Base-by-base conservation (phyloP, 345 rosid genomes). In the Brassica incana region DNA sequence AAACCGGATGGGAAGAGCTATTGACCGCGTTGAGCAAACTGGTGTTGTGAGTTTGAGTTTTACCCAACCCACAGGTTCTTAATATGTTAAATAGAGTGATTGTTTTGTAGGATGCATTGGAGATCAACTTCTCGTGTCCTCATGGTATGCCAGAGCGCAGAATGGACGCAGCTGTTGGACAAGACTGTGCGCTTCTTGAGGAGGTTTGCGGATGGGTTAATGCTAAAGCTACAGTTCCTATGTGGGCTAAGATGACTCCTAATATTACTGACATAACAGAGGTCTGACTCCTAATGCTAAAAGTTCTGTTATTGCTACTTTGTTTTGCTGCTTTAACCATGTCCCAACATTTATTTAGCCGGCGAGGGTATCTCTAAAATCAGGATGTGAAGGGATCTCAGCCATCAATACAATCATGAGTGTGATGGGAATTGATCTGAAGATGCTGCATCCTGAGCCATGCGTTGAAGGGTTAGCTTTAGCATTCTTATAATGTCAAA, bases 231-330 rank as follows among this genome's bases (percentile, higher is more conserved):
- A 87, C 93, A 56, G 90, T 95, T 63, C 99, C 99, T n/a, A 98
- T 93, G 6, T 95, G 99, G 99, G 96, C 97, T 14, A 95, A 95
- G 89, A 95, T 95, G 99, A 95, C 99, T 87, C 99, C 99, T 76
- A 95, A 95, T 69, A 86, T 95, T 73, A 95, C 99, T 2, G 99
- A 95, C 86, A 95, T 95, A 66, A 84, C 98, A 68, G 81, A 89
- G 23, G 23, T 20, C 23, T 20, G 23, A 20, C 23, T 20, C 23
- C 23, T 20, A 20, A 20, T 20, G 23, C 23, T 20, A 20, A 20
- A 20, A 20, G 33, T 30, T 30, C 29, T 74, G 63, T n/a, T 38
- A 59, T 68, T 69, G 35, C 30, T 65, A 8, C 27, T 65, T 20
- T 80, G 75, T 25, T 69, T 50, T 27, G 50, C 9, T 33, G 62